Conservation (phyloP, 768 basidiomycete species). For the Amanita fuliginea region DNA sequence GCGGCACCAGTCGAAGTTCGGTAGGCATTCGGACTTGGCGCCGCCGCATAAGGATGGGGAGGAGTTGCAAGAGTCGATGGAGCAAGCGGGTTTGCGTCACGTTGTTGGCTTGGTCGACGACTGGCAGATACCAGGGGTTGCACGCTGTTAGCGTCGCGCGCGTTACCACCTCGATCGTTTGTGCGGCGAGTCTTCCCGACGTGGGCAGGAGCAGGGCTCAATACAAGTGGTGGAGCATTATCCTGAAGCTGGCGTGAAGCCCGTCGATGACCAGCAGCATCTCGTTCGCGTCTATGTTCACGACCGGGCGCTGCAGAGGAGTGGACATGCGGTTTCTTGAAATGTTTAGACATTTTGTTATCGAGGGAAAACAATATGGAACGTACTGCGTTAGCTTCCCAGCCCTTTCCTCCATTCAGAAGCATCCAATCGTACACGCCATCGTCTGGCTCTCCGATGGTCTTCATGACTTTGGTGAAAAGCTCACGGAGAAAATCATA, state of each 20-base stretch:
- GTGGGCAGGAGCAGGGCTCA: constrained; percentile 56
- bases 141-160: constrained; percentile 50
- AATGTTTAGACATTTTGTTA: neutral
- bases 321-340: constrained; percentile 32
- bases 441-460: constrained; percentile 80
- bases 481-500: constrained; percentile 96
- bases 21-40: constrained; percentile 46
- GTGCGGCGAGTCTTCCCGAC: constrained; percentile 42
- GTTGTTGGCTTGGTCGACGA: constrained; percentile 58
- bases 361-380: constrained; percentile 1
- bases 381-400: constrained; percentile 83
- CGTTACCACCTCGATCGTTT: constrained; percentile 35
- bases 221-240: constrained; percentile 49
- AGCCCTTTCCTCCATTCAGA: constrained; percentile 88
- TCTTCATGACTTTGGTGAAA: constrained; percentile 87
- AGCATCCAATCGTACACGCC: constrained; percentile 96
- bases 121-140: constrained; percentile 59
- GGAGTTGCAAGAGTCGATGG: constrained; percentile 37
- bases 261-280: constrained; percentile 39
- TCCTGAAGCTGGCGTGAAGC: constrained; percentile 47
- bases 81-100: constrained; percentile 26
- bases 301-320: constrained; percentile 43
- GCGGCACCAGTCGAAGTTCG: constrained; percentile 29
- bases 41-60: constrained; percentile 60
- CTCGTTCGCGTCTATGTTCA: constrained; percentile 46